These are phyloP conservation scores for Saposhnikovia divaricata DNA, from an alignment of 129 eudicot genomes.

Conservation along the genomic window DNA sequence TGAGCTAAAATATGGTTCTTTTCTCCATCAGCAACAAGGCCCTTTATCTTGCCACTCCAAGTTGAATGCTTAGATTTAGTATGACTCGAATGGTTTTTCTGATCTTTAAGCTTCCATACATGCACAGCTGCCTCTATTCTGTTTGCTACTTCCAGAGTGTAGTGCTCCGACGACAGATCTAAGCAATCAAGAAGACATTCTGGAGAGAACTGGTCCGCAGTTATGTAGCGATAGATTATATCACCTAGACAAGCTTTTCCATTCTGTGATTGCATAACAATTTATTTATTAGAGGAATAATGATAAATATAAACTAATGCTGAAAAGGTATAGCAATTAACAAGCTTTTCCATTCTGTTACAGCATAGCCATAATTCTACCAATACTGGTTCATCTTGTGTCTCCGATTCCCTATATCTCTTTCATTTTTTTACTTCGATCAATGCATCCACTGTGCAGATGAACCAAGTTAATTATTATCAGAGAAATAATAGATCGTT, in stretches of 20 bases:
- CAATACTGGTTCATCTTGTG: not conserved
- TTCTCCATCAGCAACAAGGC: conserved; percentile 65
- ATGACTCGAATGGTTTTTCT: conserved; percentile 39
- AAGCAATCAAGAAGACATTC: conserved; percentile 94
- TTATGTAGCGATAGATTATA: conserved; percentile 78
- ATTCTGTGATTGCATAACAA: conserved; percentile 37
- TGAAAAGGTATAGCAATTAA: conserved; percentile 42
- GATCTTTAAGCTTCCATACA: conserved; percentile 78
- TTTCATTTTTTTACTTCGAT: not conserved
- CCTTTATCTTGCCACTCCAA: conserved; percentile 87
- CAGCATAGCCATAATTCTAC: not conserved
- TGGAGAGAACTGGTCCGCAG: conserved; percentile 85
- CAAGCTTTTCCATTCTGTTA: conserved; percentile 76
- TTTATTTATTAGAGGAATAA: not conserved
- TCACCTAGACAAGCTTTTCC: conserved; percentile 94
- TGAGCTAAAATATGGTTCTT: conserved; percentile 52
- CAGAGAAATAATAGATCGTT: not conserved
- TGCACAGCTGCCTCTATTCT: conserved; percentile 88
- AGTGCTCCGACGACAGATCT: conserved; percentile 85
- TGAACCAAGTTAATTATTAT: not conserved
- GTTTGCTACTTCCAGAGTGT: conserved; percentile 76
- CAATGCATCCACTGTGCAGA: not conserved
- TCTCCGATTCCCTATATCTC: not conserved
- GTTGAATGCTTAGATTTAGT: conserved; percentile 53
- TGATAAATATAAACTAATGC: not conserved